Conservation (phyloP, 768 basidiomycete species). For the Lentinula guzmanii region DNA sequence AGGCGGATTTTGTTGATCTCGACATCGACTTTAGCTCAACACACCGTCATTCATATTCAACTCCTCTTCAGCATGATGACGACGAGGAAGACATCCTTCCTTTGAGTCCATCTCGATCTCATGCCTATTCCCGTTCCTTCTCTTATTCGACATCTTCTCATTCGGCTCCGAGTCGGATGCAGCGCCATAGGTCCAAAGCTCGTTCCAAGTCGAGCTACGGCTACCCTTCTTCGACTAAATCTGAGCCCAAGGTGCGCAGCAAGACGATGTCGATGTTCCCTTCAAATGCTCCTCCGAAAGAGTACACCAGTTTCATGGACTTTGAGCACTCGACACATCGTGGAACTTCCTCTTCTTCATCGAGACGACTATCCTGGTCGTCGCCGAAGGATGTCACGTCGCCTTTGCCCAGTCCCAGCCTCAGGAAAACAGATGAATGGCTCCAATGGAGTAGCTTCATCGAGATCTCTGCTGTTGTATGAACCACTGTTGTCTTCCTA, state of each 20-base stretch:
- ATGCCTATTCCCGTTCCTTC: background rate
- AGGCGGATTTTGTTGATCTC: constrained; percentile 2
- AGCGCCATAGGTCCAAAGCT: background rate
- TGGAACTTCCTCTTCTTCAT: background rate
- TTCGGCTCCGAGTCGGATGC: background rate
- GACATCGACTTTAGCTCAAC: constrained; percentile 4
- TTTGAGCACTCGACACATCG: background rate
- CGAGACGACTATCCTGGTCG: background rate
- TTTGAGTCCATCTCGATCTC: background rate
- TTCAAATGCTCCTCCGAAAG: background rate
- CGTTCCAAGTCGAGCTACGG: background rate
- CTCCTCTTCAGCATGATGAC: background rate
- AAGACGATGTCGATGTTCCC: constrained; percentile 4
- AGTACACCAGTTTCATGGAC: constrained; percentile 7
- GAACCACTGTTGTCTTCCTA: background rate
- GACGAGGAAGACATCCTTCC: constrained; percentile 5
- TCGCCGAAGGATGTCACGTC: background rate
- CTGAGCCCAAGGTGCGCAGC: background rate
- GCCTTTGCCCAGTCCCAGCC: background rate
- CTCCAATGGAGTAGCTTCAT: background rate
- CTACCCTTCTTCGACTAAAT: background rate
- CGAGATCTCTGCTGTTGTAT: background rate
- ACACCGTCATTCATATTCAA: background rate
- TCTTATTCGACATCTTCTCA: background rate
- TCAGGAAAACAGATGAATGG: background rate